Conservation (phyloP, 2,329 filamentous ascomycete species). For the Sporothrix sp. region DNA sequence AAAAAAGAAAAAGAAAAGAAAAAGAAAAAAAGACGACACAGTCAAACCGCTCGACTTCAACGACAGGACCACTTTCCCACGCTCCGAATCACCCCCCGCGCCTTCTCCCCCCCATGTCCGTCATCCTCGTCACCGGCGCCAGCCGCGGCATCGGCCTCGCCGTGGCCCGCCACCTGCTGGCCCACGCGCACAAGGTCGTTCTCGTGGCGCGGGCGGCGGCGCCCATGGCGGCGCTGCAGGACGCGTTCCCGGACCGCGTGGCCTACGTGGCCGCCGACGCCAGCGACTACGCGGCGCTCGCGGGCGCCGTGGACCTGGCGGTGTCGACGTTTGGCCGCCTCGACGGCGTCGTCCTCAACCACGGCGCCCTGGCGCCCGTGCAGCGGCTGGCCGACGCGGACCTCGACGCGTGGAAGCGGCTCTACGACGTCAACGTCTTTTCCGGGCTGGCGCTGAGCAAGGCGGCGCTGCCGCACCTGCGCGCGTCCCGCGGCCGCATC, state of each 20-base stretch:
- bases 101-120: conserved; percentile 23
- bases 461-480: conserved; percentile 59
- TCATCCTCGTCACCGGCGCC: conserved; percentile 59
- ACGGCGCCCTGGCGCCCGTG: conserved; percentile 71
- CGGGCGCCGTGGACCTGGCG: conserved; percentile 55
- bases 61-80: no score
- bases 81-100: no score
- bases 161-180: conserved; percentile 42
- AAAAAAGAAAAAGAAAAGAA: no score
- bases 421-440: conserved; percentile 81
- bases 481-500: conserved; percentile 58
- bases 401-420: conserved; percentile 62
- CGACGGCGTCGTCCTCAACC: conserved; percentile 80
- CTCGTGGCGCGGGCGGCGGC: conserved; percentile 45
- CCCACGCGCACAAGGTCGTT: conserved; percentile 47
- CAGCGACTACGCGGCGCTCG: conserved; percentile 37
- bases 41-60: no score
- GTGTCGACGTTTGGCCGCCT: conserved; percentile 58
- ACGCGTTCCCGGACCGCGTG: conserved; percentile 42
- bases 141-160: conserved; percentile 54
- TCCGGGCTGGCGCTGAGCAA: conserved; percentile 69
- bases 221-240: conserved; percentile 41
- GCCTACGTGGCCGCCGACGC: conserved; percentile 49
- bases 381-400: conserved; percentile 57
- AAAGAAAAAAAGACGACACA: no score